Conservation (phyloP, 1,284 basidiomycete genomes). For the Apiotrichum akiyoshidainum region DNA sequence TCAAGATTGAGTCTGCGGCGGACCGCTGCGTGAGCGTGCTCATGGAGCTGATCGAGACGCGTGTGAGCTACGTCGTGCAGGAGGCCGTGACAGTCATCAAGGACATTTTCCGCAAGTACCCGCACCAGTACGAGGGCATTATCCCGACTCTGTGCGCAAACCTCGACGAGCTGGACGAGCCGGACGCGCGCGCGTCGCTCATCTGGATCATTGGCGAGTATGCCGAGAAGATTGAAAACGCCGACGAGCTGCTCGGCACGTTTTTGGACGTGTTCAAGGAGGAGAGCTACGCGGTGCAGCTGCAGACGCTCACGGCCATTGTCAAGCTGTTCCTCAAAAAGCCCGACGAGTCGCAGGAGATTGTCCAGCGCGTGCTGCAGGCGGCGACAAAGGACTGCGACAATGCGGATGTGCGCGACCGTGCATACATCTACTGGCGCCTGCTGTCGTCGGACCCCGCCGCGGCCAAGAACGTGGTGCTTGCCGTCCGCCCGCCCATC, state of each 20-base stretch:
- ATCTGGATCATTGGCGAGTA: conserved; percentile 99
- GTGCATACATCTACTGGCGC: conserved; percentile 95
- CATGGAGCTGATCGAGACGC: conserved; percentile 83
- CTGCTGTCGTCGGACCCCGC: conserved; percentile 86
- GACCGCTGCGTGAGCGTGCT: conserved; percentile 86
- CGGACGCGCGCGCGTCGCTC: conserved; percentile 94
- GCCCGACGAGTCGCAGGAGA: conserved; percentile 78
- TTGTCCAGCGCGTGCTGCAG: conserved; percentile 93
- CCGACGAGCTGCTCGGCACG: conserved; percentile 90
- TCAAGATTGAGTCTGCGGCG: conserved; percentile 89
- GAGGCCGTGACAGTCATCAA: conserved; percentile 97
- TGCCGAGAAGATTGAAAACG: conserved; percentile 92
- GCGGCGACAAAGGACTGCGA: conserved; percentile 97
- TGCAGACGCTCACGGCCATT: conserved; percentile 87
- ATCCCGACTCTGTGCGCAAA: conserved; percentile 90
- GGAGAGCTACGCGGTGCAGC: conserved; percentile 80
- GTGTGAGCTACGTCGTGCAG: conserved; percentile 95
- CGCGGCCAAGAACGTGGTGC: conserved; percentile 90
- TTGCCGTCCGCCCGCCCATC: conserved; percentile 88
- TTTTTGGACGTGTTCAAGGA: conserved; percentile 88
- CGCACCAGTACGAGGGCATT: conserved; percentile 91
- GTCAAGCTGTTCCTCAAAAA: conserved; percentile 98
- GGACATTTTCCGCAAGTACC: conserved; percentile 96
- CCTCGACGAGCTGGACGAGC: conserved; percentile 87
- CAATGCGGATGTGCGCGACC: conserved; percentile 92